Conservation (phyloP, 2,329 filamentous ascomycete species). For the Aspergillus hiratsukae region DNA sequence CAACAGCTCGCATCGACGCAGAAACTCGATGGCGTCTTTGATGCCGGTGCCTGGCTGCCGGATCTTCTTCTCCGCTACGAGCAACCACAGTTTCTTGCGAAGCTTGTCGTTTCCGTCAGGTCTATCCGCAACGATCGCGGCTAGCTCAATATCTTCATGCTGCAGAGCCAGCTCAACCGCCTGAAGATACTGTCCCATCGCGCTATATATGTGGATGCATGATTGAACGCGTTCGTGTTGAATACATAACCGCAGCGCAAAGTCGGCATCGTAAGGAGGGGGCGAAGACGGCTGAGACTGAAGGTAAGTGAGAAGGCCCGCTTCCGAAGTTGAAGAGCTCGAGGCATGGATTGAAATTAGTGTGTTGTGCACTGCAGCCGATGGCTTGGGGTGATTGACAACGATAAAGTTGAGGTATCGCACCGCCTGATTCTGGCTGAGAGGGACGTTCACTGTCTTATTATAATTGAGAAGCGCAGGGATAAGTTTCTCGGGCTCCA, state of each 20-base stretch:
- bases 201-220: conserved; percentile 94
- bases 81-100: conserved; percentile 91
- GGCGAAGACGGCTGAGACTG: conserved; percentile 83
- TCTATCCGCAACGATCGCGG: conserved; percentile 81
- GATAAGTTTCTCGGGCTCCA: conserved; percentile 83
- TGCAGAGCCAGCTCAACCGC: conserved; percentile 89
- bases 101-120: conserved; percentile 71
- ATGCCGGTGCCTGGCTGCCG: conserved; percentile 74
- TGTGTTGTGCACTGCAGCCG: conserved; percentile 90
- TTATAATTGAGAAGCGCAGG: conserved; percentile 94
- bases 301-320: conserved; percentile 79
- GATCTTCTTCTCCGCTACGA: conserved; percentile 92
- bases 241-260: conserved; percentile 91
- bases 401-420: conserved; percentile 92
- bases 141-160: conserved; percentile 84
- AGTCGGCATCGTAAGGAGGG: conserved; percentile 88
- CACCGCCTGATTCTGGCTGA: conserved; percentile 81
- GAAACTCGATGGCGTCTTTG: conserved; percentile 88
- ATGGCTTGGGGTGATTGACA: conserved; percentile 71
- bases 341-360: conserved; percentile 94
- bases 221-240: conserved; percentile 89
- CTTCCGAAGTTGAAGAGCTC: conserved; percentile 76
- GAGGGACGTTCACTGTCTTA: conserved; percentile 60
- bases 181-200: conserved; percentile 90
- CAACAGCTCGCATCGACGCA: conserved; percentile 84